Evolutionary conservation across 495 filamentous ascomycete species (phyloP), one percentile per base, ranked within the genome.

Genomic region (Cladorrhinum samala): DNA sequence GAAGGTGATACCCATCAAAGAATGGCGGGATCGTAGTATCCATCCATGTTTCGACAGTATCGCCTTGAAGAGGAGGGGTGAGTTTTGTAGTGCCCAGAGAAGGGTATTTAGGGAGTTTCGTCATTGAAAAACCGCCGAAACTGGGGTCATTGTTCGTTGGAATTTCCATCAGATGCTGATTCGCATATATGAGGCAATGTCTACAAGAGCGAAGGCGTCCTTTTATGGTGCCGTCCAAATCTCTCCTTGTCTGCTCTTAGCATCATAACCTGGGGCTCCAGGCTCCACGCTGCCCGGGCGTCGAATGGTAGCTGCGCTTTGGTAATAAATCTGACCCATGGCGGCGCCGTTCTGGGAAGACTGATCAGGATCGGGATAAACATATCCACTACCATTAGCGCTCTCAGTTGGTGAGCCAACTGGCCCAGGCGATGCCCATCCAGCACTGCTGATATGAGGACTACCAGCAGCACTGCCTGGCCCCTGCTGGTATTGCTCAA

Each of bases 381-480:
- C 75, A 55, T 83, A 89, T 41, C 78, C 77, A 45, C 80, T 79
- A 20, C 77, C 77, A 46, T 61, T 62, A 20, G 66, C 68, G 55
- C 73, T 76, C 23, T 84, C 85, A 5, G 83, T 78, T 1, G 86
- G 86, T 2, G 84, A 87, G 20, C 80, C 77, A 42, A 78, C 76
- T 48, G 84, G 80, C 14, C 82, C 81, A 2, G 87, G 86, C 0
- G 85, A 89, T 36, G 83, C 80, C 87, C 87, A 91, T 9, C 86
- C 84, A 14, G 82, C 70, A 52, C 78, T 85, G 44, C 78, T 75
- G 76, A 89, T 83, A 58, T 91, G 87, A 20, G 87, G 87, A 52
- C 85, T 89, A 8, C 84, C 83, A 38, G 62, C 76, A 5, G 77
- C 82, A 59, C 85, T 90, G 57, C 80, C 84, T 9, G 67, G 60